phyloP scores from a whole-genome alignment of 352 stramenopile genomes.

The Globisporangium cederbergense region DNA sequence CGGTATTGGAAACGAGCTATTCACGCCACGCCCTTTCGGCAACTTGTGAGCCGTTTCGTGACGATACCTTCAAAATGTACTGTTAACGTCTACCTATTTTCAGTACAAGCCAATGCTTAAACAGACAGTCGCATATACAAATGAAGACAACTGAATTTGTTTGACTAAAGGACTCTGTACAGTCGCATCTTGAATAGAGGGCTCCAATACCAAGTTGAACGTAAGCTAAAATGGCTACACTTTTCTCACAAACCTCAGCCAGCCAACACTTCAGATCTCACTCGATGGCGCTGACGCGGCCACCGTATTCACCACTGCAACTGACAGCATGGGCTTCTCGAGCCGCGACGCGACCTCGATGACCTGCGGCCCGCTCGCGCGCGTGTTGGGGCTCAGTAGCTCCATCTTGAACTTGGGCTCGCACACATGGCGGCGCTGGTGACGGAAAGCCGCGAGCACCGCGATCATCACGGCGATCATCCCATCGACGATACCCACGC shows the following conservation, averaged over 20 bases:
- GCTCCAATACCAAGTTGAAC: not conserved
- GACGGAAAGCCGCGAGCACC: not conserved
- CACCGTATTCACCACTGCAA: not conserved
- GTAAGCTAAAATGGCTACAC: not conserved
- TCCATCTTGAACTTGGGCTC: not conserved
- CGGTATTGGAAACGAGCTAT: not conserved
- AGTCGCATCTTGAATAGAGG: not conserved
- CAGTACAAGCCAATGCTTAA: too few species aligned
- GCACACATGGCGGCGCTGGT: not conserved
- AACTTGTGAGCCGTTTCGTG: too few species aligned
- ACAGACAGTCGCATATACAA: too few species aligned
- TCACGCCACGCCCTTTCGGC: not conserved
- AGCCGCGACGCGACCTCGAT: not conserved
- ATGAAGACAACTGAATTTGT: not conserved
- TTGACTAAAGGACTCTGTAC: not conserved
- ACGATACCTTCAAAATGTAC: too few species aligned
- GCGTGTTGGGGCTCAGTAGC: constrained; percentile 1
- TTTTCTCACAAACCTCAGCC: not conserved
- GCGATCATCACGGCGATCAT: not conserved
- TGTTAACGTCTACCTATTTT: too few species aligned
- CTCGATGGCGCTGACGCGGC: not conserved
- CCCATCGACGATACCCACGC: not conserved
- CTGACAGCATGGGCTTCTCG: not conserved
- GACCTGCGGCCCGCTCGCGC: not conserved
- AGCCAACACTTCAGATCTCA: not conserved